Evolutionary conservation across 345 rosid species (phyloP).

Genomic region (Heritiera fomes): DNA sequence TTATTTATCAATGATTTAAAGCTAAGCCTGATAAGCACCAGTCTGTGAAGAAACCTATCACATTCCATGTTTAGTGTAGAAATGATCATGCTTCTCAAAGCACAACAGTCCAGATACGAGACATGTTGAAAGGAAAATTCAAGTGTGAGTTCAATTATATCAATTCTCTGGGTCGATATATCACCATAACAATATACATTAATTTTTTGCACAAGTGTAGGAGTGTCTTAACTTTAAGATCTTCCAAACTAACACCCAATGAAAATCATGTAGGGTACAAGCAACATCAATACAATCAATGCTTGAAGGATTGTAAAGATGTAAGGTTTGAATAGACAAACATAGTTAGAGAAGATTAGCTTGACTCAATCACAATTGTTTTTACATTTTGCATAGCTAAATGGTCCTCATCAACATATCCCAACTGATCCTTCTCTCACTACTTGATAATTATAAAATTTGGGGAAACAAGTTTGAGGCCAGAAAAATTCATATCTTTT

Average conservation of each 20-base stretch:
- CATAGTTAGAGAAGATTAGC: conserved; percentile 1
- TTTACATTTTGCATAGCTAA: neutral
- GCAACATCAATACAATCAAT: neutral
- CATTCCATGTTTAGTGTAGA: neutral
- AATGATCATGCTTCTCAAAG: neutral
- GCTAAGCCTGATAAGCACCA: neutral
- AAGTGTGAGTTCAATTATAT: neutral
- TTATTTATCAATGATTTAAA: neutral
- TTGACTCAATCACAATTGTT: neutral
- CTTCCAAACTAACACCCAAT: neutral
- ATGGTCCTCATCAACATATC: neutral
- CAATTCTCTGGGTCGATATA: neutral
- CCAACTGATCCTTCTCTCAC: neutral
- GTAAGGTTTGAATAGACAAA: neutral
- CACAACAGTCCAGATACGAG: neutral
- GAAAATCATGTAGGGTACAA: neutral
- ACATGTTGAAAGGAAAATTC: neutral
- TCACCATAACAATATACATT: neutral
- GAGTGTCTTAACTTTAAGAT: neutral
- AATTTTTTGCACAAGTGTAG: neutral
- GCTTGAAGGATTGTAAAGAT: neutral
- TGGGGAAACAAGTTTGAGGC: neutral
- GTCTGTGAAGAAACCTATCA: neutral
- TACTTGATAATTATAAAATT: neutral
- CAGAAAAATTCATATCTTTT: too few species aligned